Evolutionary conservation across 225 moss, liverwort and hornwort genomes (phyloP), one percentile per base, ranked within the genome.

Genomic region (Polytrichum formosum): DNA sequence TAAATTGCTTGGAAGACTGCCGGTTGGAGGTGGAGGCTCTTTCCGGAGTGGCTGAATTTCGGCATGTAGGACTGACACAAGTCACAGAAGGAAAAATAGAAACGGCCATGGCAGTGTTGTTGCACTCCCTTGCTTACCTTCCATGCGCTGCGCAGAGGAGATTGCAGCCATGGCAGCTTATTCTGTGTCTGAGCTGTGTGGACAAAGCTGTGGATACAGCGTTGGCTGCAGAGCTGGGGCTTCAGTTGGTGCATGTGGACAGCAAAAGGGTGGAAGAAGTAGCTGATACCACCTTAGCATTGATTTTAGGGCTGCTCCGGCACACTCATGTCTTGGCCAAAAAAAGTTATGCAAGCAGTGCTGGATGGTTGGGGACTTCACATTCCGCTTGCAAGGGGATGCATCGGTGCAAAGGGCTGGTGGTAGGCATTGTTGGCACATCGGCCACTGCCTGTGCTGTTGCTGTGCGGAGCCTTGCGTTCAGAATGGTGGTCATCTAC

Each of bases 91-190:
- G 91, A 18, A 90, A 86, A 65, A 89, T 96, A 26, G 96, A 93
- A 63, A 87, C 84, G 37, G 96, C 93, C 1, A 85, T 90, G 37
- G 96, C 93, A 9, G 96, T 96, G 54, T 78, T 96, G 78, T 83
- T 93, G 62, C 93, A 86, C 37, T 93, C 96, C 20, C 53, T 96
- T 63, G 91, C 84, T 6, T 90, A 91, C 66, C 82, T 96, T 55
- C 96, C 96, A 6, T 87, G 89, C 20, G 91, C 93, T 23, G 96
- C 96, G 23, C 96, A 93, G 73, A 76, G 89, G 73, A 85, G 96
- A 70, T 78, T 96, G 78, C 90, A 96, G 65, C 89, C 91, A n/a
- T 93, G 93, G 93, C 96, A 96, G 84, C 89, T 96, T 58, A 78
- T 96, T 21, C 55, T 96, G 22, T 90, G 91, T 69, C 68, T 96